Evolutionary conservation across 2,329 filamentous ascomycete genomes (phyloP).

Genomic region (Exophiala sideris): DNA sequence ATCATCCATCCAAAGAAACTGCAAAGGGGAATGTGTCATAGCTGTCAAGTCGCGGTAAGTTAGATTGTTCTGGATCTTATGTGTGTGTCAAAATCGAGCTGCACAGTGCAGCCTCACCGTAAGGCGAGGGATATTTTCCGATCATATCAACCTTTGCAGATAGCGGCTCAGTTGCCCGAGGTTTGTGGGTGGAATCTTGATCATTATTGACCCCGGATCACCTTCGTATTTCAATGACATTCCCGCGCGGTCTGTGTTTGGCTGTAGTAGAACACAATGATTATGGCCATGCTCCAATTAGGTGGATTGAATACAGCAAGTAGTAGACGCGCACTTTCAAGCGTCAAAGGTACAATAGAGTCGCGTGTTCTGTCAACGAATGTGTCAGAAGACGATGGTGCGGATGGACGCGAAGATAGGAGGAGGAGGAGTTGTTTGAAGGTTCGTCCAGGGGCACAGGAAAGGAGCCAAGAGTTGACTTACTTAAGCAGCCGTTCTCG

Average conservation of each 20-base stretch:
- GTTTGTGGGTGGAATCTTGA: not conserved
- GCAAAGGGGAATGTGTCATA: slow-evolving; percentile 11
- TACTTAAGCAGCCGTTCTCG: too few species aligned
- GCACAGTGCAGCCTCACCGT: too few species aligned
- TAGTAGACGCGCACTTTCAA: not conserved
- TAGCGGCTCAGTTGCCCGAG: too few species aligned
- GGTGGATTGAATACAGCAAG: not conserved
- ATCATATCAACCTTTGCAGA: too few species aligned
- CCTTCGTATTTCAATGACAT: not conserved
- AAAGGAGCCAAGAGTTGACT: too few species aligned
- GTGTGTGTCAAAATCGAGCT: too few species aligned
- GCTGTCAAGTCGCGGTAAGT: slow-evolving; percentile 2
- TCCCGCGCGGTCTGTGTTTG: not conserved
- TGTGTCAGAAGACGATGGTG: not conserved
- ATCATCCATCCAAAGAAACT: not conserved
- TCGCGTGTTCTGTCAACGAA: slow-evolving; percentile 1
- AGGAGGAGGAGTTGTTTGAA: not conserved
- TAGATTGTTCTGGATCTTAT: slow-evolving; percentile 1
- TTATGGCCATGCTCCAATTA: not conserved
- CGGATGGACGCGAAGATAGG: not conserved
- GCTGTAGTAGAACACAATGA: not conserved
- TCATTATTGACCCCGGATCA: not conserved
- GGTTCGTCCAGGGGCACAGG: too few species aligned
- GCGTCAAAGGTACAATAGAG: not conserved
- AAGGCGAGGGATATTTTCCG: too few species aligned